phyloP scores from a whole-genome alignment of 1,139 yeast genomes.

The Starmera stellimalicola region DNA sequence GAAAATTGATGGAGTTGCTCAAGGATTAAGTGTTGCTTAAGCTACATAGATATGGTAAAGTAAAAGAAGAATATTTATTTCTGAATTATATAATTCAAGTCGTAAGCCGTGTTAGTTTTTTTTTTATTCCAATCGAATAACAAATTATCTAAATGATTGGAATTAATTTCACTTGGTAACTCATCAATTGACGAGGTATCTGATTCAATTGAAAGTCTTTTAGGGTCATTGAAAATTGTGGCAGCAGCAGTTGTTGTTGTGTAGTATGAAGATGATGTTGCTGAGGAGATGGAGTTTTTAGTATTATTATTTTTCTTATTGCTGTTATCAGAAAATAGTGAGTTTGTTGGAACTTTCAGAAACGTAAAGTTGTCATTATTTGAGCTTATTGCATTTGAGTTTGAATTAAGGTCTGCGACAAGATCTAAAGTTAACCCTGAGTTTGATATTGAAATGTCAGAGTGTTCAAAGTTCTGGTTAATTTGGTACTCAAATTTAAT shows the following conservation, averaged over 20 bases:
- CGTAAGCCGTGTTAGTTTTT: background rate
- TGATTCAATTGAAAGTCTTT: background rate
- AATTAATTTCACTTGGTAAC: background rate
- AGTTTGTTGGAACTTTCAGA: too few species aligned
- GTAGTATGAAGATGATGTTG: background rate
- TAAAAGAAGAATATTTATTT: background rate
- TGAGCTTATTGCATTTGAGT: too few species aligned
- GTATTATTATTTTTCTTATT: background rate
- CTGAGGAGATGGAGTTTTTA: background rate
- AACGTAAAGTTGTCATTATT: too few species aligned
- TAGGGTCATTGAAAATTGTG: too few species aligned
- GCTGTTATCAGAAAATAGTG: background rate
- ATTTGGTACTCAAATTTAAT: constrained; percentile 1
- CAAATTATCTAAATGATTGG: background rate
- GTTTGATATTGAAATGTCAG: too few species aligned
- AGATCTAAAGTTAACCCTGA: too few species aligned
- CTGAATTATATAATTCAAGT: background rate
- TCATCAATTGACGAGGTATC: constrained; percentile 1
- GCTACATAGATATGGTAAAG: background rate
- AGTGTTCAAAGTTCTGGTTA: too few species aligned
- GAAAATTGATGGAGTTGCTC: constrained; percentile 29
- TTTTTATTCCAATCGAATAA: background rate
- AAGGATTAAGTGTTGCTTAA: constrained; percentile 19
- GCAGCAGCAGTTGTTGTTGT: background rate
- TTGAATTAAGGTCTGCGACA: too few species aligned